phyloP scores from a whole-genome alignment of 2,329 filamentous ascomycete species.

The Hymenoscyphus fraxineus region DNA sequence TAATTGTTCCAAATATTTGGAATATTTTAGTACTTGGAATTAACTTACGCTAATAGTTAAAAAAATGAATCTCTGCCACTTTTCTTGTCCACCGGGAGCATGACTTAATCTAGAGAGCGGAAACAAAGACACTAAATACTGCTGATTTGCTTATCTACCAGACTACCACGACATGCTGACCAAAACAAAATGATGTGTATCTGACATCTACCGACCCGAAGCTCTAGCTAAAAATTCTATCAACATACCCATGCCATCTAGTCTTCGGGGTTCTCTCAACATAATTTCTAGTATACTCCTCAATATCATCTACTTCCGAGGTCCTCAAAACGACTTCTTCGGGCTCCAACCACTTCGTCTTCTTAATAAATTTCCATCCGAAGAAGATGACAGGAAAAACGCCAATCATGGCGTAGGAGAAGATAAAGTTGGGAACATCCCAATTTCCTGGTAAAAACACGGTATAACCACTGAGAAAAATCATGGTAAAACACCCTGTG shows the following conservation, averaged over 20 bases:
- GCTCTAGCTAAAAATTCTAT: conserved; percentile 25
- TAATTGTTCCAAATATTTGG: too few species aligned
- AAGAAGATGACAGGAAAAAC: conserved; percentile 57
- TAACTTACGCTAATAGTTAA: too few species aligned
- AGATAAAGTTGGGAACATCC: conserved; percentile 58
- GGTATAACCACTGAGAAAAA: conserved; percentile 57
- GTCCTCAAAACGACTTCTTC: conserved; percentile 51
- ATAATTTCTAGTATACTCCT: conserved; percentile 55
- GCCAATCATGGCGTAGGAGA: conserved; percentile 56
- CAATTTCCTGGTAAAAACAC: conserved; percentile 55
- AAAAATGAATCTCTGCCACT: too few species aligned
- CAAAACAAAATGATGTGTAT: too few species aligned
- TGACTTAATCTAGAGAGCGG: too few species aligned
- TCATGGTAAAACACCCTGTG: conserved; percentile 52
- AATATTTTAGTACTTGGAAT: too few species aligned
- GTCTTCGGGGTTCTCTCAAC: conserved; percentile 34
- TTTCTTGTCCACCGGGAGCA: too few species aligned
- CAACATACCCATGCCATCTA: conserved; percentile 25
- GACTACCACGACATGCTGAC: too few species aligned
- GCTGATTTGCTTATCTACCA: too few species aligned
- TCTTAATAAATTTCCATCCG: conserved; percentile 58
- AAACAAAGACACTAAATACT: too few species aligned
- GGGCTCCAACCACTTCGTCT: conserved; percentile 49
- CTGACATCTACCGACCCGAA: too few species aligned
- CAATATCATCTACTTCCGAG: conserved; percentile 56